phyloP scores from a whole-genome alignment of 768 basidiomycete species.

The Boletus pseudopeckii region DNA sequence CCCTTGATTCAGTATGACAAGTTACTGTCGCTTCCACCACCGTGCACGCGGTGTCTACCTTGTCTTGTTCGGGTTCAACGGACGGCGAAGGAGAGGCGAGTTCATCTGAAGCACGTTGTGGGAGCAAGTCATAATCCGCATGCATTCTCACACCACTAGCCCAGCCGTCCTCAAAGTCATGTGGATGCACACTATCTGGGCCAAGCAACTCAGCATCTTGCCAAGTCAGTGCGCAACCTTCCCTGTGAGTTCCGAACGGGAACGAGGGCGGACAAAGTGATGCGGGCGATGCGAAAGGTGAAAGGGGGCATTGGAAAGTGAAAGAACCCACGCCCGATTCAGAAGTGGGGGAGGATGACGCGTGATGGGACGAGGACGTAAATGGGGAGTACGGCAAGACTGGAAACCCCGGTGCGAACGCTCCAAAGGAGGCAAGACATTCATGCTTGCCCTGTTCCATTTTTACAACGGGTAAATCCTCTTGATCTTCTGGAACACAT shows the following conservation, averaged over 20 bases:
- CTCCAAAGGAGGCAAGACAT: slow-evolving; percentile 1
- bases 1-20: slow-evolving; percentile 1
- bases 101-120: slow-evolving; percentile 6
- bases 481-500: slow-evolving; percentile 11
- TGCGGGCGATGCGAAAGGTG: slow-evolving; percentile 9
- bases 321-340: slow-evolving; percentile 16
- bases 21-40: slow-evolving; percentile 5
- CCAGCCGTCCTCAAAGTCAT: slow-evolving; percentile 41
- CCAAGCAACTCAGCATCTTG: slow-evolving; percentile 44
- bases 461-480: slow-evolving; percentile 27
- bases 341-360: slow-evolving; percentile 20
- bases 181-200: slow-evolving; percentile 41
- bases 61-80: slow-evolving; percentile 1
- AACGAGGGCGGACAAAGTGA: slow-evolving; percentile 10
- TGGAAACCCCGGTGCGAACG: slow-evolving; percentile 7
- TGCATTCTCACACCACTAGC: slow-evolving; percentile 18
- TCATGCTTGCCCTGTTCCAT: slow-evolving; percentile 47
- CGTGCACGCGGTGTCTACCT: not conserved
- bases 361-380: slow-evolving; percentile 13
- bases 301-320: slow-evolving; percentile 11
- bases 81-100: not conserved
- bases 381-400: slow-evolving; percentile 21
- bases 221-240: slow-evolving; percentile 34
- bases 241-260: slow-evolving; percentile 4
- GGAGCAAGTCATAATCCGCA: slow-evolving; percentile 5